Conservation (phyloP, 2,329 filamentous ascomycete genomes). For the Aspergillus melleus region DNA sequence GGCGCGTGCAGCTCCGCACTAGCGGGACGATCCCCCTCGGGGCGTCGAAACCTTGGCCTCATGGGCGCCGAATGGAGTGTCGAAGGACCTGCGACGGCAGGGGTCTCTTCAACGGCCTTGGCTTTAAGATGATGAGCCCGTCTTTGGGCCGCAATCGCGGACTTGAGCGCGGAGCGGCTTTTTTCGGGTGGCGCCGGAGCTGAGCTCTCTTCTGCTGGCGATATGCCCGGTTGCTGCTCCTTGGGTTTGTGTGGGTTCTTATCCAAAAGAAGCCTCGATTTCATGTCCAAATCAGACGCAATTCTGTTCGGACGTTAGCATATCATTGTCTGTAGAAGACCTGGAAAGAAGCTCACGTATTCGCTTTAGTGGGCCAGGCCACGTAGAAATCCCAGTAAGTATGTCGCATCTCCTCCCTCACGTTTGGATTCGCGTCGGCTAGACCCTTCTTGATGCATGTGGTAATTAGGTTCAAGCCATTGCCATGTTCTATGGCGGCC, state of each 20-base stretch:
- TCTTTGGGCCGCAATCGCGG: slow-evolving; percentile 82
- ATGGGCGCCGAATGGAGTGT: background rate
- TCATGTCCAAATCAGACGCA: slow-evolving; percentile 73
- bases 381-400: slow-evolving; percentile 83
- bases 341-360: slow-evolving; percentile 57
- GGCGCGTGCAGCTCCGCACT: too few relatives aligned
- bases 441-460: slow-evolving; percentile 88
- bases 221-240: slow-evolving; percentile 13
- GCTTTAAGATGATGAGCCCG: slow-evolving; percentile 50
- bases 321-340: slow-evolving; percentile 12
- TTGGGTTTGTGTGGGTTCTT: slow-evolving; percentile 76
- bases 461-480: slow-evolving; percentile 78
- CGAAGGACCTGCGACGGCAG: background rate
- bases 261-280: slow-evolving; percentile 75
- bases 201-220: slow-evolving; percentile 19
- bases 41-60: background rate
- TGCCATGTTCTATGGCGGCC: slow-evolving; percentile 77
- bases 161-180: slow-evolving; percentile 64
- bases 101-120: slow-evolving; percentile 30
- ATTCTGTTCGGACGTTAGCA: slow-evolving; percentile 56
- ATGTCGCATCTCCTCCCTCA: slow-evolving; percentile 79
- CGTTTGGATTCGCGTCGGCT: slow-evolving; percentile 84
- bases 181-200: slow-evolving; percentile 20
- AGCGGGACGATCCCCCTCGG: too few relatives aligned
- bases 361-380: slow-evolving; percentile 76